These are phyloP conservation scores for Cryptosporidium xiaoi DNA, from an alignment of 169 alveolate genomes.

Conservation along the genomic window DNA sequence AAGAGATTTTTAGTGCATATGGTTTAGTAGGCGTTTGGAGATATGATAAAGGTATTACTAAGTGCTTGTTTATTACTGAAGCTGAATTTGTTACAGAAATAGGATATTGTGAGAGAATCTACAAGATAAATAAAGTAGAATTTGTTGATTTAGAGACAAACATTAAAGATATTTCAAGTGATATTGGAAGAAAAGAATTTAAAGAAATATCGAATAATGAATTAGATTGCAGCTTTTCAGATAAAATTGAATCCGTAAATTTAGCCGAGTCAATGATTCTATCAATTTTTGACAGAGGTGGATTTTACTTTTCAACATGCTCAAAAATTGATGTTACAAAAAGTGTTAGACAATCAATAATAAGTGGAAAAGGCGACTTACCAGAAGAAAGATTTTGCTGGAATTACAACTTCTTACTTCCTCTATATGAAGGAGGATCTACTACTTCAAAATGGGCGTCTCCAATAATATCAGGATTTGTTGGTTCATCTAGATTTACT, in stretches of 20 bases:
- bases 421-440: slow-evolving; percentile 58
- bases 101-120: slow-evolving; percentile 38
- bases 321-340: slow-evolving; percentile 30
- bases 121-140: slow-evolving; percentile 23
- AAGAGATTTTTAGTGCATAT: slow-evolving; percentile 23
- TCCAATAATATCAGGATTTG: slow-evolving; percentile 54
- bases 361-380: slow-evolving; percentile 42
- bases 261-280: slow-evolving; percentile 54
- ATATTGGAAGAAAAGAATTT: slow-evolving; percentile 1
- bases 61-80: slow-evolving; percentile 56
- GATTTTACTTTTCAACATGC: slow-evolving; percentile 57
- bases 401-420: slow-evolving; percentile 55
- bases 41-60: slow-evolving; percentile 52
- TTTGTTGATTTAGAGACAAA: slow-evolving; percentile 5
- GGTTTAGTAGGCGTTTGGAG: slow-evolving; percentile 60
- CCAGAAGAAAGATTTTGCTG: slow-evolving; percentile 70
- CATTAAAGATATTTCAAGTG: not conserved
- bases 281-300: slow-evolving; percentile 66
- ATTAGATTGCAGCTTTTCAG: not conserved
- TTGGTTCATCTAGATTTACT: slow-evolving; percentile 38
- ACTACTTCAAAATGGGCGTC: slow-evolving; percentile 69
- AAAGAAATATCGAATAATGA: not conserved
- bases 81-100: slow-evolving; percentile 68
- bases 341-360: slow-evolving; percentile 50
- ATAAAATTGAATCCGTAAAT: slow-evolving; percentile 25